A percentile compares a stretch with the other conserved stretches of the same genome.
These are phyloP conservation scores for Metschnikowia amazonensis DNA, from an alignment of 805 yeast genomes.

Conservation along the genomic window DNA sequence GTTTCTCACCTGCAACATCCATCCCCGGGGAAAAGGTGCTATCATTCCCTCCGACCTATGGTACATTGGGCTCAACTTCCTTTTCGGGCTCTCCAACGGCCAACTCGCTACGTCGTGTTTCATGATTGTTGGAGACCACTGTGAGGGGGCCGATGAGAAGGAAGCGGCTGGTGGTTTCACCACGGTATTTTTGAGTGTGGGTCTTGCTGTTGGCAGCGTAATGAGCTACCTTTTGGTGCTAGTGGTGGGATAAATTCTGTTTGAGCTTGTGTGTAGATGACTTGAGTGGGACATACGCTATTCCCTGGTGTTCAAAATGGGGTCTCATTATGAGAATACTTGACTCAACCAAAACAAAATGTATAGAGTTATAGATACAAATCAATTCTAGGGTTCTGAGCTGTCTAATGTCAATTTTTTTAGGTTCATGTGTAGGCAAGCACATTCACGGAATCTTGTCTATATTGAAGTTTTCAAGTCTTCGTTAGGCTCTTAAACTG, in stretches of 20 bases:
- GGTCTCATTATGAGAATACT: too few species aligned
- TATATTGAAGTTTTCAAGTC: too few species aligned
- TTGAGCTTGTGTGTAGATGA: too few species aligned
- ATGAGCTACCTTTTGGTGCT: slow-evolving; percentile 65
- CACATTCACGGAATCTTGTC: too few species aligned
- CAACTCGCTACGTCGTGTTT: slow-evolving; percentile 77
- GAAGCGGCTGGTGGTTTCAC: slow-evolving; percentile 96
- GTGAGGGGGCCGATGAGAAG: slow-evolving; percentile 62
- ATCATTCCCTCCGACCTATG: slow-evolving; percentile 54
- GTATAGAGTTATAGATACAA: too few species aligned
- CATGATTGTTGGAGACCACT: slow-evolving; percentile 62
- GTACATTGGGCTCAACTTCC: slow-evolving; percentile 66
- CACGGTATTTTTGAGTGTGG: slow-evolving; percentile 70
- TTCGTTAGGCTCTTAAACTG: too few species aligned
- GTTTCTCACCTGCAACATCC: slow-evolving; percentile 64
- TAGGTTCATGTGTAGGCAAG: too few species aligned
- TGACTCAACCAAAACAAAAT: too few species aligned
- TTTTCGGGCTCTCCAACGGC: slow-evolving; percentile 87
- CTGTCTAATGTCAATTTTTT: too few species aligned
- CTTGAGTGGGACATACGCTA: too few species aligned
- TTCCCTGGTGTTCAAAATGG: too few species aligned
- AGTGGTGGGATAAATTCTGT: slow-evolving; percentile 22
- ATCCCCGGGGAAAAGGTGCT: slow-evolving; percentile 33
- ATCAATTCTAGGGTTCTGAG: too few species aligned
- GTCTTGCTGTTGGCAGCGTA: slow-evolving; percentile 76